phyloP scores from a whole-genome alignment of 164 flowering plant species.

The Vitis rupestris region DNA sequence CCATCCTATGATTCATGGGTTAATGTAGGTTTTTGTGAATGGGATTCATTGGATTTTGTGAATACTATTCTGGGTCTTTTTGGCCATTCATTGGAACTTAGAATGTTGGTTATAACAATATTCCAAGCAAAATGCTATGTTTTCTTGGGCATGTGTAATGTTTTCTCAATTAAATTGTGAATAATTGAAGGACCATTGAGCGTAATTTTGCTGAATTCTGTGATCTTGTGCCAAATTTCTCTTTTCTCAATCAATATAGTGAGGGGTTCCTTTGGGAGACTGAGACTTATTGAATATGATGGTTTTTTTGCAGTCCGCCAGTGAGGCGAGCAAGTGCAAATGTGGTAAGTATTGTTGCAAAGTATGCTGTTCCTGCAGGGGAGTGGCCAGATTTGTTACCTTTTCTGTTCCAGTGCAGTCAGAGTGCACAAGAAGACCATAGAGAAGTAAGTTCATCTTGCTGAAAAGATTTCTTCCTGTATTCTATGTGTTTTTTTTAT shows the following conservation, averaged over 20 bases:
- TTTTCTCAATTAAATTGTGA: too few relatives aligned
- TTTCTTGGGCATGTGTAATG: too few relatives aligned
- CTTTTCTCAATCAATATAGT: too few relatives aligned
- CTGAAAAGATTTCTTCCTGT: not conserved
- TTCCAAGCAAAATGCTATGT: too few relatives aligned
- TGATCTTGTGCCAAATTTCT: too few relatives aligned
- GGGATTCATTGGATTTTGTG: not conserved
- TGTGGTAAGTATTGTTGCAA: slow-evolving; percentile 91
- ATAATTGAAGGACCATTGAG: too few relatives aligned
- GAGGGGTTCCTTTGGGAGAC: too few relatives aligned
- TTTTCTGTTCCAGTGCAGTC: slow-evolving; percentile 91
- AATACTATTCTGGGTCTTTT: not conserved
- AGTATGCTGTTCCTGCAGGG: slow-evolving; percentile 91
- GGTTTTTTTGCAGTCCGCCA: slow-evolving; percentile 56
- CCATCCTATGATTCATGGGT: too few relatives aligned
- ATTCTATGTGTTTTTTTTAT: too few relatives aligned
- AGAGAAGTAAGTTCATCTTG: slow-evolving; percentile 61
- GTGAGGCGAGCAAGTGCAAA: slow-evolving; percentile 96
- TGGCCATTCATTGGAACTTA: not conserved
- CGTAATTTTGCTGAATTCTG: too few relatives aligned
- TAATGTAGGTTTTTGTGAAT: too few relatives aligned
- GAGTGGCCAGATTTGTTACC: slow-evolving; percentile 96
- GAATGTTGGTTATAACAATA: too few relatives aligned
- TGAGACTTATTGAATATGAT: slow-evolving; percentile 4
- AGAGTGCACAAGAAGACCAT: slow-evolving; percentile 90